Percentiles rank a stretch among this genome's conserved stretches.
These are phyloP conservation scores for Canna indica DNA, from an alignment of 176 grass and related monocot species.

Conservation along the genomic window DNA sequence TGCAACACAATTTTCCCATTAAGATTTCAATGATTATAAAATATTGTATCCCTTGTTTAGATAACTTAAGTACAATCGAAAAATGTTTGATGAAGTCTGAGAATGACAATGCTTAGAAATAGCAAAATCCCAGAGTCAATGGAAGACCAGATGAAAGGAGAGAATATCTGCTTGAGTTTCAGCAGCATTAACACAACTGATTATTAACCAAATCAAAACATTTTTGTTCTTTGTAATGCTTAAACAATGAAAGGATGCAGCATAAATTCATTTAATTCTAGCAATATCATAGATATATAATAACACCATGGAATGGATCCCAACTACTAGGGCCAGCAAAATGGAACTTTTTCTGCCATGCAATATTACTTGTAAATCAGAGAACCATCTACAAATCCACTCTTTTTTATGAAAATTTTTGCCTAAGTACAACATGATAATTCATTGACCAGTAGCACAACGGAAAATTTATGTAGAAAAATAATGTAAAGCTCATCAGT, in stretches of 20 bases:
- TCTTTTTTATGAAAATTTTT: too few relatives aligned
- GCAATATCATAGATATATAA: too few relatives aligned
- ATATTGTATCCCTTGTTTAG: too few relatives aligned
- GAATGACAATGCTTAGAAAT: not conserved
- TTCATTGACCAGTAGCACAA: not conserved
- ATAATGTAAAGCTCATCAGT: not conserved
- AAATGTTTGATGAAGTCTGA: not conserved
- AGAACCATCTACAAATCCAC: too few relatives aligned
- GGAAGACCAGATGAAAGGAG: not conserved
- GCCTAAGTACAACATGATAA: too few relatives aligned
- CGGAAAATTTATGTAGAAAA: too few relatives aligned
- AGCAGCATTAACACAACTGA: not conserved
- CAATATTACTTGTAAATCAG: too few relatives aligned
- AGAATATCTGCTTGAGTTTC: not conserved
- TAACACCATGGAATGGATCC: too few relatives aligned
- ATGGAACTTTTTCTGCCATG: too few relatives aligned
- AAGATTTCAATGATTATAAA: too few relatives aligned
- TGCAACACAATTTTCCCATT: too few relatives aligned
- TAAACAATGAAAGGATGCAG: not conserved
- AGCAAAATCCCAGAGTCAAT: not conserved
- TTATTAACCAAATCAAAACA: not conserved
- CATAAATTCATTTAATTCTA: not conserved
- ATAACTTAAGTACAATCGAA: not conserved
- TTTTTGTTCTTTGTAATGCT: not conserved
- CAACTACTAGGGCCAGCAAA: too few relatives aligned